phyloP scores from a whole-genome alignment of 208 protist genomes.

The Leishmania tropica region DNA sequence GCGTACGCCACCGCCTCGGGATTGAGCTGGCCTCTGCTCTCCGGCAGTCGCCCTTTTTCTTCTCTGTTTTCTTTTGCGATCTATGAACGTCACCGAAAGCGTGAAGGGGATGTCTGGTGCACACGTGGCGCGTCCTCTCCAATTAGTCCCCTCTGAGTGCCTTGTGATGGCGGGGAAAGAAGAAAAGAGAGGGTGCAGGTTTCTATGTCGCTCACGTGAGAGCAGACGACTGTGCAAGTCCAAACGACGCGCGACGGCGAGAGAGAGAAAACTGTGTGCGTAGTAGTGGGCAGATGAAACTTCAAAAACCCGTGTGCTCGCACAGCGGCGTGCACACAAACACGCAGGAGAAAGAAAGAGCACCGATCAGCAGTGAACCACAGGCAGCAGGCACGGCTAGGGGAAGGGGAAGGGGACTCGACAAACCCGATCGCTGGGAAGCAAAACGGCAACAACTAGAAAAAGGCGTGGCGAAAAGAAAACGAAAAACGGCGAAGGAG shows the following conservation, averaged over 20 bases:
- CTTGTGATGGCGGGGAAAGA: neutral
- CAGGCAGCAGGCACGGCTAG: neutral
- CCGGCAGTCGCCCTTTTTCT: neutral
- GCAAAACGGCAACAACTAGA: neutral
- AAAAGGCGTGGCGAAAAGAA: constrained; percentile 7
- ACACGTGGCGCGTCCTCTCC: neutral
- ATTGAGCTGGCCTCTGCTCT: neutral
- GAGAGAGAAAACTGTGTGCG: neutral
- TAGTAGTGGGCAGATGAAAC: neutral
- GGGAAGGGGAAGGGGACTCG: neutral
- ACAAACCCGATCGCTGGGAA: neutral
- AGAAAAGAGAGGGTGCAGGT: neutral
- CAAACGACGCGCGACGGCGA: neutral
- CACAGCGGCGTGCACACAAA: neutral
- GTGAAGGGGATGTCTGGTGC: neutral
- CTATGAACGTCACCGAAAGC: constrained; percentile 2
- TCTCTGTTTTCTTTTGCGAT: neutral
- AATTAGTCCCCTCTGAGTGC: neutral
- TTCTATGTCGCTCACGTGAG: constrained; percentile 6
- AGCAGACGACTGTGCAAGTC: constrained; percentile 2
- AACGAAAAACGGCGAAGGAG: constrained; percentile 1
- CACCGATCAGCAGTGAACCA: neutral
- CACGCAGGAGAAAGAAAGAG: neutral
- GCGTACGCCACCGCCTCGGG: neutral
- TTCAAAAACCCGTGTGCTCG: neutral